Evolutionary conservation across 2,329 filamentous ascomycete genomes (phyloP).

Genomic region (Basipetospora chlamydospora): DNA sequence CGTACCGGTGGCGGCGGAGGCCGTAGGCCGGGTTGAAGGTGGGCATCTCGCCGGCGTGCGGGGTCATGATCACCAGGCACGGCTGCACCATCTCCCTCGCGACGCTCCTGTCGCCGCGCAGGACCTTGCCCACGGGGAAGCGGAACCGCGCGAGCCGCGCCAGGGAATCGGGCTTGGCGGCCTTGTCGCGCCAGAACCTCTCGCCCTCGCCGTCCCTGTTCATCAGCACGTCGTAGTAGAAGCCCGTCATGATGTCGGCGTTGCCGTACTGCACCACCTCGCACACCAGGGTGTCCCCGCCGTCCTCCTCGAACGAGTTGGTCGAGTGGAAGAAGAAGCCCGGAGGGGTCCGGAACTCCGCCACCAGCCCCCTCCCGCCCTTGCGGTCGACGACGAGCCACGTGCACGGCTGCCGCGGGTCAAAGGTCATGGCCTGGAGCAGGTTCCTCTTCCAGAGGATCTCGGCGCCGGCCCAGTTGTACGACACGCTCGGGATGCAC

Average conservation of each 20-base stretch:
- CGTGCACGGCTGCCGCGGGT: conserved; percentile 36
- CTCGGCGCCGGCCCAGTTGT: conserved; percentile 39
- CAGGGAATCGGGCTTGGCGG: conserved; percentile 18
- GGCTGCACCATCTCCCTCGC: neutral
- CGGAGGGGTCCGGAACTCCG: conserved; percentile 49
- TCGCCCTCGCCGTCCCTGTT: conserved; percentile 31
- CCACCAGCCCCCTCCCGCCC: conserved; percentile 48
- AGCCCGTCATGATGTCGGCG: conserved; percentile 46
- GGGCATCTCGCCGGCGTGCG: conserved; percentile 48
- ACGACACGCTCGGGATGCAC: conserved; percentile 55
- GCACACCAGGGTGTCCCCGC: conserved; percentile 41
- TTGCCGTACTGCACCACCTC: conserved; percentile 53
- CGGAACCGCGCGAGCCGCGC: conserved; percentile 28
- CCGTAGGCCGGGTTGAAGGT: conserved; percentile 45
- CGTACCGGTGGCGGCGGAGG: conserved; percentile 40
- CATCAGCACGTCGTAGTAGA: conserved; percentile 57
- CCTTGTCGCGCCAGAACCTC: conserved; percentile 26
- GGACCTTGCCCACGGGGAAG: conserved; percentile 19
- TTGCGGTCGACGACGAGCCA: conserved; percentile 66
- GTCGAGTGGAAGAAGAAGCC: conserved; percentile 70
- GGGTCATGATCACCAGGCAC: conserved; percentile 25
- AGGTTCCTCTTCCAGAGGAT: conserved; percentile 54
- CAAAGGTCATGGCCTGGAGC: conserved; percentile 52
- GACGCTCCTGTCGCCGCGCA: conserved; percentile 2
- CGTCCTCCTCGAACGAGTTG: conserved; percentile 57